These are phyloP conservation scores for Pseudomassariella vexata DNA, from an alignment of 2,329 filamentous ascomycete species.

Conservation along the genomic window DNA sequence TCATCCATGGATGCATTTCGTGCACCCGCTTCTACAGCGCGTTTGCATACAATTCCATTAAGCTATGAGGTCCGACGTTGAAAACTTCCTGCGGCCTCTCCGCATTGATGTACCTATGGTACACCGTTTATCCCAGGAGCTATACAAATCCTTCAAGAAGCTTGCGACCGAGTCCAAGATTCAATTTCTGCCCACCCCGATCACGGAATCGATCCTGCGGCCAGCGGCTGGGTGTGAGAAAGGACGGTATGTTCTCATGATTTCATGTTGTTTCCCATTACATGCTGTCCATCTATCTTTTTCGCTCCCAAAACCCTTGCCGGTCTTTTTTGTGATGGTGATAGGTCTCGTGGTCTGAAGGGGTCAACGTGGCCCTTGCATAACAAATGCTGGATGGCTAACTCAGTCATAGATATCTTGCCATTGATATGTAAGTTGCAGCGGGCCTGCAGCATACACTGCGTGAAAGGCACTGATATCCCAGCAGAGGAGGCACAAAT, in stretches of 20 bases:
- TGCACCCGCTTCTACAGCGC: no score
- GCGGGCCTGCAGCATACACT: slow-evolving; percentile 1
- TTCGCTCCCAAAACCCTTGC: no score
- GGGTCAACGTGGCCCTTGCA: no score
- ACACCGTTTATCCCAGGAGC: slow-evolving; percentile 38
- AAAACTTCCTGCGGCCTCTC: slow-evolving; percentile 46
- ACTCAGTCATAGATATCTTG: slow-evolving; percentile 43
- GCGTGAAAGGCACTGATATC: slow-evolving; percentile 1
- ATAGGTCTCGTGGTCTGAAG: no score
- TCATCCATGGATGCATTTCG: no score
- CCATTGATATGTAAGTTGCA: slow-evolving; percentile 57
- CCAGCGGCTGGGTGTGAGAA: slow-evolving; percentile 35
- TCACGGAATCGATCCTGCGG: slow-evolving; percentile 52
- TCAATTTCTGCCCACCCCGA: slow-evolving; percentile 57
- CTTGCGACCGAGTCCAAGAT: slow-evolving; percentile 46
- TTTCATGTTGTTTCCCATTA: slow-evolving; percentile 10
- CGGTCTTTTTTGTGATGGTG: no score
- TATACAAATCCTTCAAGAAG: slow-evolving; percentile 39
- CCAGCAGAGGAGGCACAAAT: slow-evolving; percentile 59
- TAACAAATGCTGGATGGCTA: no score
- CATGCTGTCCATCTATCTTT: no score
- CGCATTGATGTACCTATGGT: slow-evolving; percentile 40
- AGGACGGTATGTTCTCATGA: slow-evolving; percentile 41
- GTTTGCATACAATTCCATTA: no score
- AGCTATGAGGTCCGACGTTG: slow-evolving; percentile 19